Base-by-base conservation (phyloP, 345 rosid species). In the Mangifera indica region DNA sequence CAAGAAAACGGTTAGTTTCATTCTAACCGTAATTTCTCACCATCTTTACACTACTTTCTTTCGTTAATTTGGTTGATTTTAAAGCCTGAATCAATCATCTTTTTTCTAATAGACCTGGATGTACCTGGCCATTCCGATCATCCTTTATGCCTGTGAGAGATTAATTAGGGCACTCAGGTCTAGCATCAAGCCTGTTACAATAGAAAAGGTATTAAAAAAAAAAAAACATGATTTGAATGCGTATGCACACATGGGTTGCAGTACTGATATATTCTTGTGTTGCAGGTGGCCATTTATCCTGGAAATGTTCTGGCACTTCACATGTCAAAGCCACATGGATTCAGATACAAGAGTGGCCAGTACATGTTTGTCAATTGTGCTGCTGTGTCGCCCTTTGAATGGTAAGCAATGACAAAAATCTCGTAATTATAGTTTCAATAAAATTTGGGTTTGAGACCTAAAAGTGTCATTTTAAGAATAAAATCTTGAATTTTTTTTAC, bases 361-460 rank as follows among this genome's bases (percentile, higher is more conserved):
- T 88, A 89, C 84, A 89, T 92, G 86, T 88, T 87, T 74, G 86
- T 92, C 66, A 89, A 92, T 44, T 92, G 96, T 55, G 86, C 93
- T 15, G 95, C 93, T 17, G 93, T 91, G 0, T 89, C 95, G 67
- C 93, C 95, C 48, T 89, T 91, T 67, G 97, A 91, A 77, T 91
- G 97, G 97, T 89, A 73, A 3, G 18, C n/a, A 14, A 49, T 49
- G 6, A 3, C 0, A n/a, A 4, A 49, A 49, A 4, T 46, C 70
- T 5, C 25, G 48, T 37, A n/a, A 56, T 49, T 14, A 49, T 2
- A 4, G n/a, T n/a, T n/a, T n/a, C n/a, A n/a, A n/a, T n/a, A n/a
- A n/a, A n/a, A n/a, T n/a, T n/a, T n/a, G n/a, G n/a, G n/a, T n/a
- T n/a, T n/a, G n/a, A n/a, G n/a, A n/a, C n/a, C n/a, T n/a, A n/a